phyloP scores from a whole-genome alignment of 129 eudicot species.

The Flaveria trinervia region DNA sequence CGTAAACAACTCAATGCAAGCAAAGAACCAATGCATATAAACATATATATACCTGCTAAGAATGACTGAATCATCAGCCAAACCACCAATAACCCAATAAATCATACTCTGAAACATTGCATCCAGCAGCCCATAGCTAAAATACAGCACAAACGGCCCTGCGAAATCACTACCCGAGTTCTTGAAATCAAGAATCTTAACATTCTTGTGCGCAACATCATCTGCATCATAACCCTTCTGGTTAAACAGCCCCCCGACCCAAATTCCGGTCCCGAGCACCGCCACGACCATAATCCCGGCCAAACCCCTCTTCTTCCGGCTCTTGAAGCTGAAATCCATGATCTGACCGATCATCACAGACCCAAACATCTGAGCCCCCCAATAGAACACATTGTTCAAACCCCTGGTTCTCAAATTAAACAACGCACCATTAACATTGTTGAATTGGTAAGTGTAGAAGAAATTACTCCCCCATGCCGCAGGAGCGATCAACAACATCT shows the following conservation, averaged over 20 bases:
- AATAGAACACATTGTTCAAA: conserved; percentile 78
- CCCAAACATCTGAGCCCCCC: conserved; percentile 99
- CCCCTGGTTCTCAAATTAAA: conserved; percentile 88
- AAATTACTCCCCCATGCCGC: conserved; percentile 97
- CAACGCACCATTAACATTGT: conserved; percentile 79
- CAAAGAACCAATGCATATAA: neutral
- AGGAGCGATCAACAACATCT: conserved; percentile 78
- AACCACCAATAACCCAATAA: conserved; percentile 83
- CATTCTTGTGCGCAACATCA: conserved; percentile 26
- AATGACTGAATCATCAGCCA: conserved; percentile 82
- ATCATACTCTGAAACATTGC: conserved; percentile 98
- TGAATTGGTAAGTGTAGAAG: conserved; percentile 86
- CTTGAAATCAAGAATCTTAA: conserved; percentile 60
- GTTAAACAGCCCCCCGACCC: conserved; percentile 88
- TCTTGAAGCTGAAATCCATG: conserved; percentile 85
- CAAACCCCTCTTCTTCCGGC: conserved; percentile 74
- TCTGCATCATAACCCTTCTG: conserved; percentile 58
- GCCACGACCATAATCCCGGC: conserved; percentile 71
- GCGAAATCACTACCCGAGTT: conserved; percentile 61
- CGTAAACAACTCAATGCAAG: neutral
- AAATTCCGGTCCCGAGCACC: conserved; percentile 76
- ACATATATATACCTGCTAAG: conserved; percentile 69
- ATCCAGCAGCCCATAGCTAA: conserved; percentile 75
- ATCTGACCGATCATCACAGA: conserved; percentile 75
- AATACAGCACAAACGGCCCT: conserved; percentile 75